Evolutionary conservation across 1,284 basidiomycete genomes (phyloP).

Genomic region (Ceratobasidium sp.): DNA sequence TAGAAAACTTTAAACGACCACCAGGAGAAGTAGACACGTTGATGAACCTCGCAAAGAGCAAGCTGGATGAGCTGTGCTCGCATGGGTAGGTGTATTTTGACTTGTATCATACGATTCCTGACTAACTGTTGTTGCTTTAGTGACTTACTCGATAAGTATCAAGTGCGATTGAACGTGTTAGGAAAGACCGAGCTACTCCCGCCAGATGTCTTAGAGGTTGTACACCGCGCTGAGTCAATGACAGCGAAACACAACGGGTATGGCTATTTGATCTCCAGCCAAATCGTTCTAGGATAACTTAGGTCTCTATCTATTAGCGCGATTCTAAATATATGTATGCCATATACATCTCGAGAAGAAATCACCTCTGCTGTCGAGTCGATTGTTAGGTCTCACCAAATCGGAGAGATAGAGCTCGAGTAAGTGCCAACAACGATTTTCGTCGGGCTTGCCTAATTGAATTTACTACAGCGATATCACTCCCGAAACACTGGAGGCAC

Average conservation of each 20-base stretch:
- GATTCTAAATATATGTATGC: slow-evolving; percentile 94
- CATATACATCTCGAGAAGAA: slow-evolving; percentile 93
- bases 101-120: slow-evolving; percentile 7
- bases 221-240: slow-evolving; percentile 79
- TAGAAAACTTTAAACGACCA: slow-evolving; percentile 96
- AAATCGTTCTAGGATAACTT: background rate
- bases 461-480: slow-evolving; percentile 63
- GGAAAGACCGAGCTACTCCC: slow-evolving; percentile 85
- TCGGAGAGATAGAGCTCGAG: slow-evolving; percentile 56
- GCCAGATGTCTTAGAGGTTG: slow-evolving; percentile 73
- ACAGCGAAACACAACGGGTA: slow-evolving; percentile 81
- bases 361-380: slow-evolving; percentile 80
- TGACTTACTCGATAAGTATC: slow-evolving; percentile 80
- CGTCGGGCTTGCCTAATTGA: slow-evolving; percentile 32
- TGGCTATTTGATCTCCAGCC: slow-evolving; percentile 47
- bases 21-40: slow-evolving; percentile 87
- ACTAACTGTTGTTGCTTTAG: slow-evolving; percentile 56
- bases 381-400: slow-evolving; percentile 63
- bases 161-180: slow-evolving; percentile 86
- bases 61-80: slow-evolving; percentile 81
- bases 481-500: slow-evolving; percentile 70
- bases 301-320: slow-evolving; percentile 63
- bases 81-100: slow-evolving; percentile 71
- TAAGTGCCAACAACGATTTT: slow-evolving; percentile 47
- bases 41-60: slow-evolving; percentile 86